Evolutionary conservation across 2,329 filamentous ascomycete species (phyloP), one percentile per base, ranked within the genome.

Genomic region (Podosphaera aphanis): DNA sequence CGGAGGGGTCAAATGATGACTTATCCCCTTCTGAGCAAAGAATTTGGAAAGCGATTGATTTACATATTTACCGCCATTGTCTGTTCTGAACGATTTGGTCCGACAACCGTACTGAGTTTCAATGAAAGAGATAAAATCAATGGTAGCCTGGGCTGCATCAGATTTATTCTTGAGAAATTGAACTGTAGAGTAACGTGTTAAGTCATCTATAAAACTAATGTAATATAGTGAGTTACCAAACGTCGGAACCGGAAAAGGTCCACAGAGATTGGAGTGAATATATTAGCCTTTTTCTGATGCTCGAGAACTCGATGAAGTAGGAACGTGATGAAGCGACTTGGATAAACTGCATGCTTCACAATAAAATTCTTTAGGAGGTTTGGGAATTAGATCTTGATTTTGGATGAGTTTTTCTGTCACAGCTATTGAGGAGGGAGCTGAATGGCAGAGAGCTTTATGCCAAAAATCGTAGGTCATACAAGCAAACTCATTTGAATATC

Each of bases 1-100:
- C 5, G 39, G 39, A 6, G 39, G 20, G 5, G 19, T 42, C 13
- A 42, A 8, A 16, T 42, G 18, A 42, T 42, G 39, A 19, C 21
- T 19, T 40, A 40, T 40, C 38, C 38, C 38, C 38, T 40, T 40
- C 38, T 40, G 38, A 40, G 5, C 38, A 40, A 40, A 21, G 19
- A 40, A 40, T 11, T 21, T 40, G 2, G 16, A 18, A 21, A 40
- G 18, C 21, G n/a, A 3, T n/a, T 20, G 8, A 5, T 40, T 40
- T 23, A 40, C n/a, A 23, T 40, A 40, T 21, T 40, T 19, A 21
- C 38, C 38, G 5, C 38, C 38, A 40, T 40, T 40, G 19, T 40
- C 38, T 18, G 38, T 40, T 40, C 38, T 19, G 8, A 40, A 21
- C 10, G 11, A 15, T 8, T 40, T 40, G 5, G 21, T 2, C 11